Evolutionary conservation across 768 basidiomycete genomes (phyloP).

Genomic region (Solioccasus polychromus): DNA sequence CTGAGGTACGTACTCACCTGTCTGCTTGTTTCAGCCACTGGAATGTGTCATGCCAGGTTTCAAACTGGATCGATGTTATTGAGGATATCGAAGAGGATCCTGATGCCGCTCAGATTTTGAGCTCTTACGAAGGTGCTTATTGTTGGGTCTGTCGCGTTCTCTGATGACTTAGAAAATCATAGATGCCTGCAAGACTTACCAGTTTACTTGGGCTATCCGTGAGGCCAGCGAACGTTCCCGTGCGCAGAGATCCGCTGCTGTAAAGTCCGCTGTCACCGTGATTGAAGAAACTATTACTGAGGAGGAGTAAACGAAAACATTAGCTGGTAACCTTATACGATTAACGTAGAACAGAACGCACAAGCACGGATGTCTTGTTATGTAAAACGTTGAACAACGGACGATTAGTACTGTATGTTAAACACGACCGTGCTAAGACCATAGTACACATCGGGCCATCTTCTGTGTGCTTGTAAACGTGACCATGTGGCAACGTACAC

Average conservation of each 20-base stretch:
- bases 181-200: constrained; percentile 88
- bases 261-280: constrained; percentile 26
- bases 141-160: neutral
- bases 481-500: constrained; percentile 39
- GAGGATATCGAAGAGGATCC: constrained; percentile 89
- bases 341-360: neutral
- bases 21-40: neutral
- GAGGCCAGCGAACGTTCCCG: constrained; percentile 70
- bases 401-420: no score
- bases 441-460: constrained; percentile 45
- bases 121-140: constrained; percentile 74
- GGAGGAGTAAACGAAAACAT: constrained; percentile 20
- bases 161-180: constrained; percentile 2
- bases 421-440: no score
- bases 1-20: constrained; percentile 49
- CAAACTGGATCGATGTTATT: constrained; percentile 84
- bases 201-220: constrained; percentile 93
- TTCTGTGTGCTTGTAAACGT: constrained; percentile 55
- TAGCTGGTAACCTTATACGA: neutral
- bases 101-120: constrained; percentile 75
- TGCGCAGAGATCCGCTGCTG: constrained; percentile 40
- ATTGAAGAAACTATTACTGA: constrained; percentile 27
- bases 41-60: constrained; percentile 39
- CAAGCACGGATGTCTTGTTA: no score
- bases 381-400: neutral